Base-by-base conservation (phyloP, 192 early-diverging fungal species). In the Thamnidium elegans region DNA sequence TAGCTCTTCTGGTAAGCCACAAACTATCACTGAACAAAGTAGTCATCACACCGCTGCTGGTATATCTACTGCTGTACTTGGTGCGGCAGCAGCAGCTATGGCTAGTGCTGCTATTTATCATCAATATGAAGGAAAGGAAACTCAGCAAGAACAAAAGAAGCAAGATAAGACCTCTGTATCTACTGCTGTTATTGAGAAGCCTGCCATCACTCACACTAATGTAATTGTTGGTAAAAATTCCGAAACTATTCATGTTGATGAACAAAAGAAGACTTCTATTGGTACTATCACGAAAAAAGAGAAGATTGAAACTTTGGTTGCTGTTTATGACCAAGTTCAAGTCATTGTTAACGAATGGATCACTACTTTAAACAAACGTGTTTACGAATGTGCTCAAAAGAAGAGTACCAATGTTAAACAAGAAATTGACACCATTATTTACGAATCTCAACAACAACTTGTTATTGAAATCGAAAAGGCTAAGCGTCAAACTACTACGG, bases 11-110 rank as follows among this genome's bases (percentile, higher is more conserved):
- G 17, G 19, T 11, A 45, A 58, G 42, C 32, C 20, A 0, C 19
- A 58, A n/a, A 20, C 42, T 43, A 20, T 8, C 7, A 21, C 19
- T 21, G 39, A 59, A 4, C 32, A 32, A 56, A 4, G 36, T 39
- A 39, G 9, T 39, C 36, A 39, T 1, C 7, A 10, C 36, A 39
- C 36, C 4, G 15, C 55, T 19, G 30, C 9, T 47, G 58, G 39
- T 56, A 15, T 11, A 10, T 39, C n/a, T 9, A 56, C 58, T 11
- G 58, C 44, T 44, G 58, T 47, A n/a, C 20, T 60, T 45, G 58
- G 58, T n/a, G 63, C 53, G 13, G 63, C 51, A 8, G 63, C 63
- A 30, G 63, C 63, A 14, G 53, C 53, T 14, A 19, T 65, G 55
- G 63, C 51, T 7, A 44, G 51, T 46, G 63, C 47, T 31, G 42